Percentiles rank a stretch among this genome's conserved stretches.
These are phyloP conservation scores for Paramarasmius palmivorus DNA, from an alignment of 1,284 basidiomycete species.

Conservation along the genomic window DNA sequence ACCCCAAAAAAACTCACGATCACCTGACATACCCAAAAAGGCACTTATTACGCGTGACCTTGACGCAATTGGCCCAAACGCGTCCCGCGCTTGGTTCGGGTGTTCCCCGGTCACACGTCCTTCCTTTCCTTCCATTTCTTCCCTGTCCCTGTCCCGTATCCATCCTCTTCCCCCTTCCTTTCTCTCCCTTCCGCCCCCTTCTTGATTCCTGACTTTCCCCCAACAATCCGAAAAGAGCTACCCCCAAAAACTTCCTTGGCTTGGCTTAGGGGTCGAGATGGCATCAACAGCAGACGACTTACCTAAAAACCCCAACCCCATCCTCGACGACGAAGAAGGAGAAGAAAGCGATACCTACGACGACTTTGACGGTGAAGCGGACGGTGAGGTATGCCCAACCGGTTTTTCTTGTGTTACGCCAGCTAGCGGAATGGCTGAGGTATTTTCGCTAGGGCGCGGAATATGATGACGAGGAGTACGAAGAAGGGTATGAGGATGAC, in stretches of 20 bases:
- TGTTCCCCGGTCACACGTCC: too few relatives aligned
- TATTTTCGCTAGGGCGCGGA: not conserved
- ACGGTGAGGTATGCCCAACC: not conserved
- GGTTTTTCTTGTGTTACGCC: too few relatives aligned
- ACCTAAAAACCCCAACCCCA: too few relatives aligned
- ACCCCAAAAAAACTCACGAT: not conserved
- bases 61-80: not conserved
- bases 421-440: not conserved
- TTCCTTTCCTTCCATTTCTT: too few relatives aligned
- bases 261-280: not conserved
- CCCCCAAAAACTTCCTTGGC: too few relatives aligned
- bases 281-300: not conserved
- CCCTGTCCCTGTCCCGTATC: too few relatives aligned
- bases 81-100: not conserved
- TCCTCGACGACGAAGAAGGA: conserved; percentile 4
- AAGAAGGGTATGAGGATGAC: conserved; percentile 5
- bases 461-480: conserved; percentile 8
- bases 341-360: conserved; percentile 16
- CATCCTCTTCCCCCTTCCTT: too few relatives aligned
- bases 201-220: too few relatives aligned
- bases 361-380: conserved; percentile 14
- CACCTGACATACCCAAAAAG: not conserved
- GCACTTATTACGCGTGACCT: not conserved
- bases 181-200: too few relatives aligned
- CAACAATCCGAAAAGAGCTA: too few relatives aligned